Evolutionary conservation across 495 filamentous ascomycete genomes (phyloP).

Genomic region (Apodospora peruviana): DNA sequence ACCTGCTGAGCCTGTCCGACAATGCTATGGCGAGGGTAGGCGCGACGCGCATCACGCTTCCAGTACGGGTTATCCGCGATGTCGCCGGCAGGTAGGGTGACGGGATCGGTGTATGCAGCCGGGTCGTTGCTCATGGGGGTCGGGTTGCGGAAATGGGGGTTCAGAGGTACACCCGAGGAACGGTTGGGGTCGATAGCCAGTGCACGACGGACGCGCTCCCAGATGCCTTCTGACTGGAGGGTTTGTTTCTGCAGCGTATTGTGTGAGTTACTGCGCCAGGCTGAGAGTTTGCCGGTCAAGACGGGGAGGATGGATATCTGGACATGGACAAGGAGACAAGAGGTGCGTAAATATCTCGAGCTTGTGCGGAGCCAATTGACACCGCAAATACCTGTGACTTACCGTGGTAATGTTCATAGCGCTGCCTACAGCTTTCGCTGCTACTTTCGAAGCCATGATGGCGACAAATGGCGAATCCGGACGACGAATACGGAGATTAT

Average conservation of each 20-base stretch:
- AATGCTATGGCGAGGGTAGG: constrained; percentile 76
- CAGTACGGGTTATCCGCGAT: constrained; percentile 98
- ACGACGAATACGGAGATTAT: not conserved
- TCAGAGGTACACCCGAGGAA: constrained; percentile 85
- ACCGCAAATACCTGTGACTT: not conserved
- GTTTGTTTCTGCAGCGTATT: constrained; percentile 81
- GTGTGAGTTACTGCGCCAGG: not conserved
- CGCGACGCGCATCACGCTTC: constrained; percentile 84
- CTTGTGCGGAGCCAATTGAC: constrained; percentile 4
- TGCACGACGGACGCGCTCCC: constrained; percentile 72
- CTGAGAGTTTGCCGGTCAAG: not conserved
- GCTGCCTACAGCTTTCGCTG: constrained; percentile 42
- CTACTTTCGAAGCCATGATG: constrained; percentile 52
- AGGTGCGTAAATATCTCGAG: constrained; percentile 1
- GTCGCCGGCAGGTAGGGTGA: constrained; percentile 87
- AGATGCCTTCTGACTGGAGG: constrained; percentile 85
- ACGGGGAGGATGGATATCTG: not conserved
- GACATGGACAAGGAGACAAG: not conserved
- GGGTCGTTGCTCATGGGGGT: constrained; percentile 77
- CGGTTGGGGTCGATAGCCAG: constrained; percentile 83
- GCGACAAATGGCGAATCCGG: constrained; percentile 7
- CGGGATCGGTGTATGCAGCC: constrained; percentile 75
- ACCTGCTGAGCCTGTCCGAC: constrained; percentile 83
- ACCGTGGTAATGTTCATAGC: constrained; percentile 45
- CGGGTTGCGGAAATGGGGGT: constrained; percentile 87